Percentiles rank a stretch among this genome's conserved stretches.
These are phyloP conservation scores for Leptographium procerum DNA, from an alignment of 2,329 filamentous ascomycete species.

Conservation along the genomic window DNA sequence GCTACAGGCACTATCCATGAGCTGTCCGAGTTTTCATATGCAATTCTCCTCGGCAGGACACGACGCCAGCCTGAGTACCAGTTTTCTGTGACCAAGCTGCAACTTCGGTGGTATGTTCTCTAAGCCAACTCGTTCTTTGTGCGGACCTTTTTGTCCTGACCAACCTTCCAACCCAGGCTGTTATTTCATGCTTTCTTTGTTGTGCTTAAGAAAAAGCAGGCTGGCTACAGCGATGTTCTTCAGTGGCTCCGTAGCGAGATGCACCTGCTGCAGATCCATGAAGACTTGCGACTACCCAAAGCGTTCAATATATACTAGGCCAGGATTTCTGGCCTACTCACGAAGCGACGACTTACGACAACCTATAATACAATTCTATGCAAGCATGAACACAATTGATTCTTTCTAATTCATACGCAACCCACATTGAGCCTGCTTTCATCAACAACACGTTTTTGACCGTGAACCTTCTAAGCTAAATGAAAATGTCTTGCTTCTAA, in stretches of 20 bases:
- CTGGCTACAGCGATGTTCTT: conserved; percentile 52
- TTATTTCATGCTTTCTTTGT: conserved; percentile 57
- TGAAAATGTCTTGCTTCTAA: too few relatives aligned
- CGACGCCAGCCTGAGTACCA: conserved; percentile 39
- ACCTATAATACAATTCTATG: neutral
- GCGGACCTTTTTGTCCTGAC: conserved; percentile 6
- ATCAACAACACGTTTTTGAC: too few relatives aligned
- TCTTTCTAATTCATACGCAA: too few relatives aligned
- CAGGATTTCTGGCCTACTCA: neutral
- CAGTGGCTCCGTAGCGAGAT: conserved; percentile 51
- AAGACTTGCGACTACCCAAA: conserved; percentile 7
- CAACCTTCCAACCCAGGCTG: conserved; percentile 35
- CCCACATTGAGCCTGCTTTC: too few relatives aligned
- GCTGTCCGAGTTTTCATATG: conserved; percentile 51
- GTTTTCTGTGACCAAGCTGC: conserved; percentile 48
- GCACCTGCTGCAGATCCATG: conserved; percentile 20
- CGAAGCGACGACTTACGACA: neutral
- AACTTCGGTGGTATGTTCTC: conserved; percentile 47
- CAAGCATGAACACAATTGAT: too few relatives aligned
- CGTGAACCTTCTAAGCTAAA: too few relatives aligned
- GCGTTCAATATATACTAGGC: neutral
- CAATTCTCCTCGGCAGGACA: conserved; percentile 48
- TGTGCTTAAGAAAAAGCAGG: conserved; percentile 62
- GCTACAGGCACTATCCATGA: conserved; percentile 50
- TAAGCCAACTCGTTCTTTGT: neutral